These are phyloP conservation scores for Solanum chacoense DNA, from an alignment of 305 asterid species.

Conservation along the genomic window DNA sequence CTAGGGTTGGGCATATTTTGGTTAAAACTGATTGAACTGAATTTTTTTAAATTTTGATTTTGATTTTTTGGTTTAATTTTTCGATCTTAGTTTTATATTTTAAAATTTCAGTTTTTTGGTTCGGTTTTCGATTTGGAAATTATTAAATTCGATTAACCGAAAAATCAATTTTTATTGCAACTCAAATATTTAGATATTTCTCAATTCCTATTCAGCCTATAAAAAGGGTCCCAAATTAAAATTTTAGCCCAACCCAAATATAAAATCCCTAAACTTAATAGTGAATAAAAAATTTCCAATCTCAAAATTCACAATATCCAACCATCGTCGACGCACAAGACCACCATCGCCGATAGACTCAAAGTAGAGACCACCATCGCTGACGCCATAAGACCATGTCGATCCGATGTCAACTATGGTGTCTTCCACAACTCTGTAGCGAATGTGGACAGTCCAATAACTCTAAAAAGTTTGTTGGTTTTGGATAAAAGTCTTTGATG, in stretches of 20 bases:
- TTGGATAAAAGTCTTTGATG: not conserved
- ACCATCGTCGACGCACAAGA: not conserved
- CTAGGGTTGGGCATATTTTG: not conserved
- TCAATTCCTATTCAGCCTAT: not conserved
- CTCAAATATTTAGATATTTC: not conserved
- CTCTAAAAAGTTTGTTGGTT: not conserved
- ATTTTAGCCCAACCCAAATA: not conserved
- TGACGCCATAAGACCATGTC: not conserved
- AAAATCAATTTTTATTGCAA: not conserved
- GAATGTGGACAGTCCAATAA: not conserved
- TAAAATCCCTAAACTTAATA: not conserved
- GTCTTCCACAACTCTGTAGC: not conserved
- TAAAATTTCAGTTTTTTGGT: not conserved
- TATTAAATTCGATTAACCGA: not conserved
- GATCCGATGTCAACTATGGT: not conserved
- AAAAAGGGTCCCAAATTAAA: too few relatives aligned
- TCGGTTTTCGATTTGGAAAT: not conserved
- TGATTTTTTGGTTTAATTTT: too few relatives aligned
- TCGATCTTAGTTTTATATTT: too few relatives aligned
- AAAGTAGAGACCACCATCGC: not conserved
- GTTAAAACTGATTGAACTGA: not conserved
- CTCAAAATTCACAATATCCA: not conserved
- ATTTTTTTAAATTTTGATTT: too few relatives aligned
- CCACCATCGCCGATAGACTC: too few relatives aligned
- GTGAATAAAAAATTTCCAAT: not conserved